Base-by-base conservation (phyloP, 441 rosid genomes). In the Theobroma grandiflorum region DNA sequence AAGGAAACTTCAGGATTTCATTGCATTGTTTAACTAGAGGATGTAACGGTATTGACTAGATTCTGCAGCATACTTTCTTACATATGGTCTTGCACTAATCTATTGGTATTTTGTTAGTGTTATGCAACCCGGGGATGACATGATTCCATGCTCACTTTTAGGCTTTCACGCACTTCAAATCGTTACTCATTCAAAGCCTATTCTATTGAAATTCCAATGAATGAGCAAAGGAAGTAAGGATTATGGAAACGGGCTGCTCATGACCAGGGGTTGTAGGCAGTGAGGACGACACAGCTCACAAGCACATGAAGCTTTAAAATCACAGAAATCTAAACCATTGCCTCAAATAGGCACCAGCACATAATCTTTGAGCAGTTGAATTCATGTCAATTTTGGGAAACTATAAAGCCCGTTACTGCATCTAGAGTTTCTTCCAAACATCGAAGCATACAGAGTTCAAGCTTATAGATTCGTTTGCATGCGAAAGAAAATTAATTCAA, bases 381-480 rank as follows among this genome's bases (percentile, higher is more conserved):
- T 11, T 0, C 2, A 53, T 12, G 61, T 71, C 63, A 35, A 52
- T 4, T 72, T 61, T 12, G 55, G 61, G 74, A 64, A 74, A 38
- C 18, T 37, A 42, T 64, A 11, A 73, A 22, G 16, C 70, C 42
- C 0, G 52, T 63, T 38, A 66, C 65, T 33, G n/a, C 59, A 61
- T 42, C 74, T 74, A 8, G 20, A 55, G 68, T 16, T 64, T 45
- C 52, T 22, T 73, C 72, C 35, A 18, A 22, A 47, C 49, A 20
- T 43, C 65, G 42, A 40, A 37, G 72, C 42, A 43, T 65, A 78
- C 12, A 20, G 65, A 5, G 42, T 38, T 66, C 31, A 67, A 68
- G 75, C 72, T 75, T 62, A 37, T 49, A 22, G n/a, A 58, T 57
- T 74, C 64, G 71, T 76, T 52, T 63, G 74, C 68, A 79, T 1